Percentiles rank a stretch among this genome's conserved stretches.
Evolutionary conservation across 352 stramenopile genomes (phyloP).

Genomic region (Phytophthora macrochlamydospora): DNA sequence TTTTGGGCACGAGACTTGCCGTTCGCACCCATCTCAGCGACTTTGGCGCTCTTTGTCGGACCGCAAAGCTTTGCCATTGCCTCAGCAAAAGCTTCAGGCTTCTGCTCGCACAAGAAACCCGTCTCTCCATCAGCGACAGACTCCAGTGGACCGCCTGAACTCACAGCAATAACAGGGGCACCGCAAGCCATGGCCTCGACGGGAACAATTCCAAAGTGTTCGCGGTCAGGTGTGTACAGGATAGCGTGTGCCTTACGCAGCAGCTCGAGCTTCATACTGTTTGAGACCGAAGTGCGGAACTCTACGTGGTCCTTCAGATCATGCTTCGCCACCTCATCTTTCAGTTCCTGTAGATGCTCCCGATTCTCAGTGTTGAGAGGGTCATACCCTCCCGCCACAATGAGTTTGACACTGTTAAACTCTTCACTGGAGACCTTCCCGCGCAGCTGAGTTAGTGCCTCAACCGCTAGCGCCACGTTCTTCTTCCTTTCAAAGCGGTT

Average conservation of each 20-base stretch:
- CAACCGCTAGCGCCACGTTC: conserved; percentile 92
- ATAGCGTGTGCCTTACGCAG: conserved; percentile 87
- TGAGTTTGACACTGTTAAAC: conserved; percentile 76
- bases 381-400: conserved; percentile 97
- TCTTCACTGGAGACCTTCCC: conserved; percentile 36
- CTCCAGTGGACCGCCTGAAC: conserved; percentile 96
- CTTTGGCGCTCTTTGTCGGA: conserved; percentile 23
- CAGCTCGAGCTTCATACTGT: conserved; percentile 87
- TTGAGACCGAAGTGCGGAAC: conserved; percentile 90
- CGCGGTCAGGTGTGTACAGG: conserved; percentile 96
- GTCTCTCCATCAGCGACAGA: conserved; percentile 92
- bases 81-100: conserved; percentile 58
- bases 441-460: conserved; percentile 74
- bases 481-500: conserved; percentile 99
- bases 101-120: conserved; percentile 79
- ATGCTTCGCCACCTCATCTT: conserved; percentile 68
- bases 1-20: conserved; percentile 59
- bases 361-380: conserved; percentile 96
- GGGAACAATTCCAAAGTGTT: conserved; percentile 99
- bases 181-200: conserved; percentile 97
- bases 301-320: conserved; percentile 70
- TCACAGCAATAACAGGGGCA: conserved; percentile 94
- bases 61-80: conserved; percentile 71
- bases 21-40: conserved; percentile 50
- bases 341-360: conserved; percentile 92